Evolutionary conservation across 176 grass and related monocot species (phyloP).

Genomic region (Poa annua): DNA sequence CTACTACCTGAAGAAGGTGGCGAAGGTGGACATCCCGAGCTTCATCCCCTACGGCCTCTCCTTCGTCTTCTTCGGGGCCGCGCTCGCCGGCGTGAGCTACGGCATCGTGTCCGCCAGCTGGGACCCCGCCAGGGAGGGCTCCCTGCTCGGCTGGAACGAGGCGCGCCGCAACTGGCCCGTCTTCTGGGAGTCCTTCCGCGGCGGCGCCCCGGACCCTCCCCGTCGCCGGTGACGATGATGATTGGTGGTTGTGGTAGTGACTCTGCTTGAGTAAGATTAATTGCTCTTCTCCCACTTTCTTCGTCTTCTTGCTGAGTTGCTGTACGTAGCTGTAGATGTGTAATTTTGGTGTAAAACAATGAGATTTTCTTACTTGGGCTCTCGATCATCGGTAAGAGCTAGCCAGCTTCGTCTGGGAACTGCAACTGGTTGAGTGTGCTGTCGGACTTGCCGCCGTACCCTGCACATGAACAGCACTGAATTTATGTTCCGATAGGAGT

Average conservation of each 20-base stretch:
- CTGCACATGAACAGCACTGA: background rate
- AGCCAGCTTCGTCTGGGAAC: too few species aligned
- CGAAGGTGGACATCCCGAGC: constrained; percentile 60
- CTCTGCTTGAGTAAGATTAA: background rate
- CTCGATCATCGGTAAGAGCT: background rate
- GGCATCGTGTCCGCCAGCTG: constrained; percentile 97
- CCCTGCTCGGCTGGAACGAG: constrained; percentile 88
- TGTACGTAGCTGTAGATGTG: constrained; percentile 16
- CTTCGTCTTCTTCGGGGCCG: constrained; percentile 59
- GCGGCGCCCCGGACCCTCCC: constrained; percentile 31
- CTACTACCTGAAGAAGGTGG: constrained; percentile 90
- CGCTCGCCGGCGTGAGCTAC: constrained; percentile 65
- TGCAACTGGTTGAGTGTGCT: background rate
- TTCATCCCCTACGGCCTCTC: constrained; percentile 64
- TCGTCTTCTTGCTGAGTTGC: background rate
- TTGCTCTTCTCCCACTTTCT: background rate
- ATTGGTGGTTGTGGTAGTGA: background rate
- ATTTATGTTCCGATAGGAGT: background rate
- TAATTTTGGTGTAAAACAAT: background rate
- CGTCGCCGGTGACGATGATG: constrained; percentile 47
- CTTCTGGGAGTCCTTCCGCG: constrained; percentile 84
- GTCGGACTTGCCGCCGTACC: too few species aligned
- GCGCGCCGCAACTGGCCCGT: constrained; percentile 91
- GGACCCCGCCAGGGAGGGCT: constrained; percentile 84
- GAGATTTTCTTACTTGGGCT: background rate